A percentile compares a stretch with the other conserved stretches of the same genome.
Evolutionary conservation across 2,329 filamentous ascomycete genomes (phyloP).

Genomic region (Aspergillus fumigatiaffinis): DNA sequence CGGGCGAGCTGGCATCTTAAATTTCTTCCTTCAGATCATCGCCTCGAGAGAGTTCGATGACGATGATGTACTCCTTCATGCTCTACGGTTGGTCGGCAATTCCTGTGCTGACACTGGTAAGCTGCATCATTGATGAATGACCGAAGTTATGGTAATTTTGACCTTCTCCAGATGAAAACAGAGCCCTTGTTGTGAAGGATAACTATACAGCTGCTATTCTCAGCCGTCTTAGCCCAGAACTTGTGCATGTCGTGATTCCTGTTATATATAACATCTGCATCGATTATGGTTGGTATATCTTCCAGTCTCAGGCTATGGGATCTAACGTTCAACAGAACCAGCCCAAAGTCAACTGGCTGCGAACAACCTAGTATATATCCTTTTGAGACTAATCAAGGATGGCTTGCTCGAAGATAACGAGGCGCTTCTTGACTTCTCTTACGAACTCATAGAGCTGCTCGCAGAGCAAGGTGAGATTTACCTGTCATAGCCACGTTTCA

Average conservation of each 20-base stretch:
- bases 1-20: constrained; percentile 38
- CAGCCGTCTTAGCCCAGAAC: constrained; percentile 28
- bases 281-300: constrained; percentile 36
- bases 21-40: constrained; percentile 40
- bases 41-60: constrained; percentile 28
- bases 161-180: constrained; percentile 37
- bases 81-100: constrained; percentile 42
- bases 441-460: constrained; percentile 38
- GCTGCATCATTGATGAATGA: not conserved
- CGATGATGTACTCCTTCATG: constrained; percentile 34
- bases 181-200: constrained; percentile 35
- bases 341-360: constrained; percentile 36
- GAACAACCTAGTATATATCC: constrained; percentile 34
- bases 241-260: constrained; percentile 39
- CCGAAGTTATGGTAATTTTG: constrained; percentile 4
- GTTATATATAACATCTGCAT: constrained; percentile 46
- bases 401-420: constrained; percentile 28
- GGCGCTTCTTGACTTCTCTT: constrained; percentile 33
- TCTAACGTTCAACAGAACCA: constrained; percentile 27
- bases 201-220: constrained; percentile 39
- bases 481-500: not conserved
- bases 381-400: constrained; percentile 34
- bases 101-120: constrained; percentile 44
- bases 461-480: constrained; percentile 35
- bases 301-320: not conserved